Conservation (phyloP, 2,329 filamentous ascomycete genomes). For the Dichotomopilus funicola region DNA sequence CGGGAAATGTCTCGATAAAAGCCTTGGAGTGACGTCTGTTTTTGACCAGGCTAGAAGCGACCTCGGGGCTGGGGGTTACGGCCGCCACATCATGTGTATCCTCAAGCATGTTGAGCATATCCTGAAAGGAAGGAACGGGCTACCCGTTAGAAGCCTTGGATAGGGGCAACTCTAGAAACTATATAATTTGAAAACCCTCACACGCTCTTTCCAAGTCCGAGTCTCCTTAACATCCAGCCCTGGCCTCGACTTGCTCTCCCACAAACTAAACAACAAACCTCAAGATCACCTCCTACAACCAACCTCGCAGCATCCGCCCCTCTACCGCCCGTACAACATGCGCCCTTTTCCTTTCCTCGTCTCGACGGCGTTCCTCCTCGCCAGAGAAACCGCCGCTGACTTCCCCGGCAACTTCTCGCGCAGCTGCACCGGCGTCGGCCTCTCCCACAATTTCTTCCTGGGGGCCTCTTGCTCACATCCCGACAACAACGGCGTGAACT, state of each 20-base stretch:
- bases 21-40: too few species aligned
- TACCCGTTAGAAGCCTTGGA: too few species aligned
- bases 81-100: background rate
- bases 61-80: too few species aligned
- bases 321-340: slow-evolving; percentile 2
- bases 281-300: background rate
- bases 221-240: too few species aligned
- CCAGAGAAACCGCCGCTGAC: background rate
- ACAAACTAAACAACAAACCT: background rate
- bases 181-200: too few species aligned
- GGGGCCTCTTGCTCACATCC: slow-evolving; percentile 8
- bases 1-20: too few species aligned
- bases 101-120: background rate
- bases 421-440: slow-evolving; percentile 13
- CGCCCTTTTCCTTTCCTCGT: background rate
- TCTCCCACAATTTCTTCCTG: slow-evolving; percentile 8
- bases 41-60: too few species aligned
- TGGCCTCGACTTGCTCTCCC: background rate
- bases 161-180: background rate
- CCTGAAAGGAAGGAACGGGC: background rate
- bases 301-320: background rate
- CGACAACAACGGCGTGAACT: background rate
- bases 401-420: slow-evolving; percentile 13
- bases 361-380: background rate
- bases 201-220: too few species aligned